These are phyloP conservation scores for Reutealis trisperma DNA, from an alignment of 345 rosid genomes.

Conservation along the genomic window DNA sequence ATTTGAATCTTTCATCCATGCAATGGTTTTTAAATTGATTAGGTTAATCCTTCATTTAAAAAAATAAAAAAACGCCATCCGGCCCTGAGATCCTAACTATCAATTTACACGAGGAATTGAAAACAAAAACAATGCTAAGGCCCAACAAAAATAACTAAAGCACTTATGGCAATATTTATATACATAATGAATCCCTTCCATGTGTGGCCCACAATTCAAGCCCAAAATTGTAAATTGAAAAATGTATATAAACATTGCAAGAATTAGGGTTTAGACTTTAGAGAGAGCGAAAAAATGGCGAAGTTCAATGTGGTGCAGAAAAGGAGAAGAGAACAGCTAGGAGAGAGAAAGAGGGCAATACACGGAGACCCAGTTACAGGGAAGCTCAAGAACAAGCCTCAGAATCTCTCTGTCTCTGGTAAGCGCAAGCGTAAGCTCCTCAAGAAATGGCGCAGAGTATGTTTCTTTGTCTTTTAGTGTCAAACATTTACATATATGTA, in stretches of 20 bases:
- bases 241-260: background rate
- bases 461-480: background rate
- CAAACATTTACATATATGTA: background rate
- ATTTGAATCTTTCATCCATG: no score
- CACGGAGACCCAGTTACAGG: slow-evolving; percentile 69
- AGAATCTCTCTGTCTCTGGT: slow-evolving; percentile 56
- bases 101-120: no score
- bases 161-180: no score
- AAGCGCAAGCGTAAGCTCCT: slow-evolving; percentile 81
- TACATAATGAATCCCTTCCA: background rate
- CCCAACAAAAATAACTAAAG: background rate
- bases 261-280: slow-evolving; percentile 1
- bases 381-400: slow-evolving; percentile 55
- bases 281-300: slow-evolving; percentile 52
- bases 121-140: background rate
- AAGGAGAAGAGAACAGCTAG: slow-evolving; percentile 60
- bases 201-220: background rate
- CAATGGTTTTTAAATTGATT: no score
- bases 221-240: background rate
- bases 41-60: no score
- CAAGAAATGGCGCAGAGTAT: slow-evolving; percentile 75
- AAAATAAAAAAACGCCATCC: no score
- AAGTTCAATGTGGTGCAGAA: slow-evolving; percentile 81
- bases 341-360: slow-evolving; percentile 53
- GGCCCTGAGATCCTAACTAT: no score